Base-by-base conservation (phyloP, 805 yeast genomes). In the Lipomyces lipofer region DNA sequence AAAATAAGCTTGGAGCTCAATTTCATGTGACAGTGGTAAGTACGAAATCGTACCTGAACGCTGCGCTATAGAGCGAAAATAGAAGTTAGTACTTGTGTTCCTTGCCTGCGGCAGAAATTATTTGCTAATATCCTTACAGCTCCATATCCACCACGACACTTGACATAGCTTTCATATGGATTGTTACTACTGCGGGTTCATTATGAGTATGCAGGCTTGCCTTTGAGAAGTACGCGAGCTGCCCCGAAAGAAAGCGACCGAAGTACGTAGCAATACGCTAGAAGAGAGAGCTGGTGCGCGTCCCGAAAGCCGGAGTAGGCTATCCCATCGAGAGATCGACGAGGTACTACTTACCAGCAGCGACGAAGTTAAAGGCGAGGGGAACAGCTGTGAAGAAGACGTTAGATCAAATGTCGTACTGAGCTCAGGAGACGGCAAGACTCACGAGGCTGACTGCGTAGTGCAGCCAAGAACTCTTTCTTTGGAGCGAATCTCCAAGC, bases 291-390 rank as follows among this genome's bases (percentile, higher is more conserved):
- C 29, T 43, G 40, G 28, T 15, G 15, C 3, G 36, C 36, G 29
- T 33, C 25, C 17, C 21, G 19, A 28, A 22, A 44, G 49, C n/a
- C 36, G 35, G 33, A 21, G 19, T 22, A 29, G 43, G 24, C 29
- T 49, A 17, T 39, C 25, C 24, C 15, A 40, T 35, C n/a, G 19
- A 17, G 40, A 17, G 25, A 19, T 21, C 22, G 22, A 6, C 6
- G 8, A 17, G 50, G 49, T 38, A 32, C 15, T 67, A 84, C 87
- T 74, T 76, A 80, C 95, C 95, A 62, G 95, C 84, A 47, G 97
- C 97, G 51, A 91, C 82, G 68, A 91, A 91, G 69, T 91, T 91
- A 56, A 91, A 75, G 1, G 96, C 86, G 63, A 91, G 73, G 0
- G 96, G 96, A 13, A 88, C 38, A 30, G 73, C 72, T 61, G 43